These are phyloP conservation scores for Aspergillus aculeatinus DNA, from an alignment of 2,329 filamentous ascomycete genomes.

Conservation along the genomic window DNA sequence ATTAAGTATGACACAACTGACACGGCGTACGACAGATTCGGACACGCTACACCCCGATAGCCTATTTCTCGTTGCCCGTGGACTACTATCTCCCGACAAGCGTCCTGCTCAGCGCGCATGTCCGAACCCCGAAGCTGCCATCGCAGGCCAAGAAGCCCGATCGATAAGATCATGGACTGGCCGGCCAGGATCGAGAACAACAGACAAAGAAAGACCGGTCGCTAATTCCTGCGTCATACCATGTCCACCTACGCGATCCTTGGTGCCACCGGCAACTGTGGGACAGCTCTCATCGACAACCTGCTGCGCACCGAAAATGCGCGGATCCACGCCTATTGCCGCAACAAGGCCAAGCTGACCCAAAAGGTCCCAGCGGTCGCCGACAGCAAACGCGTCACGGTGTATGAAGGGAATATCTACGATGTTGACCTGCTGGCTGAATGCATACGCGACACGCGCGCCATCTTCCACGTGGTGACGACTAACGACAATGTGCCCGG, in stretches of 20 bases:
- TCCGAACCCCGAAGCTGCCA: too few species aligned
- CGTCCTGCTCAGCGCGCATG: too few species aligned
- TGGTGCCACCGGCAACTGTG: slow-evolving; percentile 48
- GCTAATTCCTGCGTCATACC: not conserved
- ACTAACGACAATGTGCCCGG: slow-evolving; percentile 49
- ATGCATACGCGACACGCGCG: slow-evolving; percentile 38
- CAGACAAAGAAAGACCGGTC: too few species aligned
- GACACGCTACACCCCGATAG: too few species aligned
- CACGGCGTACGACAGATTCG: too few species aligned
- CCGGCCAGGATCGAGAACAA: too few species aligned
- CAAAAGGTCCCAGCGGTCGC: slow-evolving; percentile 33
- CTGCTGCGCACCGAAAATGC: slow-evolving; percentile 35
- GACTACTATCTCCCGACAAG: too few species aligned
- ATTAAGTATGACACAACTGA: too few species aligned
- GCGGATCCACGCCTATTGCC: slow-evolving; percentile 47
- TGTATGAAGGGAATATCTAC: slow-evolving; percentile 46
- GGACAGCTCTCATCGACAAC: slow-evolving; percentile 42
- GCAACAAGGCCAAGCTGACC: slow-evolving; percentile 43
- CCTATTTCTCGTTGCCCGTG: too few species aligned
- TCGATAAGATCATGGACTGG: too few species aligned
- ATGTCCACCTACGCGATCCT: slow-evolving; percentile 42
- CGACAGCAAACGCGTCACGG: slow-evolving; percentile 33
- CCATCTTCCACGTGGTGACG: slow-evolving; percentile 44
- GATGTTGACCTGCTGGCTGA: slow-evolving; percentile 40
- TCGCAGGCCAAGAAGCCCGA: too few species aligned